phyloP scores from a whole-genome alignment of 495 filamentous ascomycete genomes.

The Aspergillus mulundensis region DNA sequence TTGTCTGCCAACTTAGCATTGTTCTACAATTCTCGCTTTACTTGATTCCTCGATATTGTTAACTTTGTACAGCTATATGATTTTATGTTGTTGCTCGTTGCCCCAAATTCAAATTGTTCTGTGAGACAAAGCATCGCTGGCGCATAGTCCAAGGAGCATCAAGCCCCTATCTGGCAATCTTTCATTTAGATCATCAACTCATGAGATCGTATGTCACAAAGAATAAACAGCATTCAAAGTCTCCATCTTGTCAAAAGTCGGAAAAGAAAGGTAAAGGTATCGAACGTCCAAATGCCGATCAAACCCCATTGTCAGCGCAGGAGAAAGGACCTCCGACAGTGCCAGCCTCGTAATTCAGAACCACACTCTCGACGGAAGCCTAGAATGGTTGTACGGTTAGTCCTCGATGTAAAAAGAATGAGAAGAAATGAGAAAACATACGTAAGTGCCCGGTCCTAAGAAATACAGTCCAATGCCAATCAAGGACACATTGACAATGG shows the following conservation, averaged over 20 bases:
- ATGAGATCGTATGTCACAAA: not conserved
- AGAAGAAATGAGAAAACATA: slow-evolving; percentile 36
- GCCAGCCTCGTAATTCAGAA: slow-evolving; percentile 53
- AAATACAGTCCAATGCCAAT: slow-evolving; percentile 73
- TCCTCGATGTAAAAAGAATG: not conserved
- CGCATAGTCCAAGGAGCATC: not conserved
- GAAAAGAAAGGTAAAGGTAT: not conserved
- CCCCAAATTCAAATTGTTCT: too few species aligned
- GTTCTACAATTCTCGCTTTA: too few species aligned
- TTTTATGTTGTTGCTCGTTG: too few species aligned
- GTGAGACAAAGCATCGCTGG: too few species aligned
- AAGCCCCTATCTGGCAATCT: not conserved
- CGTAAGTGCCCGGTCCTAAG: slow-evolving; percentile 74
- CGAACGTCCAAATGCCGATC: slow-evolving; percentile 12
- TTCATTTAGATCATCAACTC: not conserved
- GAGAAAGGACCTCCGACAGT: slow-evolving; percentile 57
- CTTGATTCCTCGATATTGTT: too few species aligned
- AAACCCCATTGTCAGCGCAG: slow-evolving; percentile 56
- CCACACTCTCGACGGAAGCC: slow-evolving; percentile 59
- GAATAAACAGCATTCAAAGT: not conserved
- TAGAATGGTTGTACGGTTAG: slow-evolving; percentile 18
- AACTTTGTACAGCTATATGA: too few species aligned
- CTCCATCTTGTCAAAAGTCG: not conserved
- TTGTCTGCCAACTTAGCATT: too few species aligned
- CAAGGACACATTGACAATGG: slow-evolving; percentile 62